phyloP scores from a whole-genome alignment of 768 basidiomycete species.

The Lactarius pseudohatsudake region DNA sequence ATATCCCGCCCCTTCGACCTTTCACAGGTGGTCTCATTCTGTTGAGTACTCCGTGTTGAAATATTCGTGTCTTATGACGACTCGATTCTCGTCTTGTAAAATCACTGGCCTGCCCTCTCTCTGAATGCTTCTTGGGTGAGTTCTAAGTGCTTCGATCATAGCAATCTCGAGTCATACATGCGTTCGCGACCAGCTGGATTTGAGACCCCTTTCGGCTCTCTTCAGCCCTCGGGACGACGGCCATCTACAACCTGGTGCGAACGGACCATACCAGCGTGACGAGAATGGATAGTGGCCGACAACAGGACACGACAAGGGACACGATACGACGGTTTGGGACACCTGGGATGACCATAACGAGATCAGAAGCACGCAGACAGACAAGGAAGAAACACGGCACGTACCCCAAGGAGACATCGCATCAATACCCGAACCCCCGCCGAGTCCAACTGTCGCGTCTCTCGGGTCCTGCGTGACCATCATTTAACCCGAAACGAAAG shows the following conservation, averaged over 20 bases:
- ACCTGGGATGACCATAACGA: neutral
- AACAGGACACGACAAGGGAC: neutral
- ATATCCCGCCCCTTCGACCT: neutral
- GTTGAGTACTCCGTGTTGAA: neutral
- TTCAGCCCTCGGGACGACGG: neutral
- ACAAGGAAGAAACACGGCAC: neutral
- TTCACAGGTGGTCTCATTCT: neutral
- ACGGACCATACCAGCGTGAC: neutral
- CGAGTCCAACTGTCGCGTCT: neutral
- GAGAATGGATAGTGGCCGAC: neutral
- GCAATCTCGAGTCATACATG: neutral
- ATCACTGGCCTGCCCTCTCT: neutral
- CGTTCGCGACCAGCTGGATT: neutral
- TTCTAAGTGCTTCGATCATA: neutral
- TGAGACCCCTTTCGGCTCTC: neutral
- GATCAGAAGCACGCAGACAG: neutral
- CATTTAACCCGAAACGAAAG: neutral
- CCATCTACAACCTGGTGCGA: neutral
- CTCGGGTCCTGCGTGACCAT: neutral
- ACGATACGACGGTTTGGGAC: neutral
- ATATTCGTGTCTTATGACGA: neutral
- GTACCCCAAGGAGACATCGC: neutral
- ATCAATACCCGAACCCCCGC: neutral
- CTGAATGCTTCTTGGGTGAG: neutral
- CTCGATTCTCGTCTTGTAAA: neutral